A percentile compares a stretch with the other conserved stretches of the same genome.
Conservation (phyloP, 768 basidiomycete genomes). For the Auricularia auricula-judae region DNA sequence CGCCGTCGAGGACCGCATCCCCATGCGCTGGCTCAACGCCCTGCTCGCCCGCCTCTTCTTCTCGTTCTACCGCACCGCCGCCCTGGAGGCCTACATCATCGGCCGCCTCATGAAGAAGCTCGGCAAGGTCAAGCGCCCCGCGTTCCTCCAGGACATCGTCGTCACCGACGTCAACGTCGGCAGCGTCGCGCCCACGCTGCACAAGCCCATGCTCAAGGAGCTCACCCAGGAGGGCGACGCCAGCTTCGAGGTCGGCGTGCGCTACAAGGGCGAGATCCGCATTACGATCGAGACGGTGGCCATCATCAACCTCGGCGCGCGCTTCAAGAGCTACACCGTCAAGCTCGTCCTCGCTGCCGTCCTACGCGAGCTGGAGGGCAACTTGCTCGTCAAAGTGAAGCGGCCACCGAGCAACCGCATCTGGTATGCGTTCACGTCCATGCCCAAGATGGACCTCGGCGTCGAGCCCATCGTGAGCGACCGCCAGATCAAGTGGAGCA, state of each 20-base stretch:
- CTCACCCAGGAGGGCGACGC: slow-evolving; percentile 91
- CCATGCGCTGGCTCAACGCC: slow-evolving; percentile 95
- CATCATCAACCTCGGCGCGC: slow-evolving; percentile 69
- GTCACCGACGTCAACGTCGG: slow-evolving; percentile 89
- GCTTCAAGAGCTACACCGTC: slow-evolving; percentile 83
- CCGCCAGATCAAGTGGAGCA: slow-evolving; percentile 86
- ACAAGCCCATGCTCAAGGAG: slow-evolving; percentile 97
- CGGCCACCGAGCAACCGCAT: slow-evolving; percentile 90
- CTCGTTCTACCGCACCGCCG: slow-evolving; percentile 76
- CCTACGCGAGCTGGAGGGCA: slow-evolving; percentile 83
- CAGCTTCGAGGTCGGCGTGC: slow-evolving; percentile 73
- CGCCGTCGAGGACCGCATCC: slow-evolving; percentile 89
- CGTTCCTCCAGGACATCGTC: slow-evolving; percentile 72
- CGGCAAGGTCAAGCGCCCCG: slow-evolving; percentile 80
- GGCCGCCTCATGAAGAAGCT: slow-evolving; percentile 87
- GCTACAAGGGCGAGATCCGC: slow-evolving; percentile 78
- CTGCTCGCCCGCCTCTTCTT: slow-evolving; percentile 88
- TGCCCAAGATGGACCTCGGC: slow-evolving; percentile 77
- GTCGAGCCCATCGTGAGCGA: slow-evolving; percentile 94
- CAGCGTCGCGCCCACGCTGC: slow-evolving; percentile 70
- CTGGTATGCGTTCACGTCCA: slow-evolving; percentile 91
- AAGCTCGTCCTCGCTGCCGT: slow-evolving; percentile 84
- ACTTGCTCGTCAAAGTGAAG: slow-evolving; percentile 81
- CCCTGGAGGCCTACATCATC: slow-evolving; percentile 77
- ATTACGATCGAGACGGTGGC: slow-evolving; percentile 87